Evolutionary conservation across 2,329 filamentous ascomycete species (phyloP).

Genomic region (Boeremia exigua): DNA sequence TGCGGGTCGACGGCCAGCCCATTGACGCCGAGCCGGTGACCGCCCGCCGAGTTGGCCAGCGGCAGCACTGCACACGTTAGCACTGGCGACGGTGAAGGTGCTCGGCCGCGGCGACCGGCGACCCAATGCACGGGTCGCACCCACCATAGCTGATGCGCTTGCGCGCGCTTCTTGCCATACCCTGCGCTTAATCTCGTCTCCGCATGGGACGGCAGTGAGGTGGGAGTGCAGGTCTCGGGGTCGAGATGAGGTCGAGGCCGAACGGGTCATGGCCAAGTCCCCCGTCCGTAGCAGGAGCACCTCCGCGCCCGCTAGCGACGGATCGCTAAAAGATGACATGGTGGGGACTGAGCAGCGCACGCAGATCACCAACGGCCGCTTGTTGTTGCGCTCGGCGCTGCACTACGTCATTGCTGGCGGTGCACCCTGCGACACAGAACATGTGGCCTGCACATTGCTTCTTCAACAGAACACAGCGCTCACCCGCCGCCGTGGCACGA

Average conservation of each 20-base stretch:
- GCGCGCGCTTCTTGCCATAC: constrained; percentile 59
- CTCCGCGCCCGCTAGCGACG: constrained; percentile 13
- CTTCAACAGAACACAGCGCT: background rate
- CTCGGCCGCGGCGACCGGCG: background rate
- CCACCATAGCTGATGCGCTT: constrained; percentile 62
- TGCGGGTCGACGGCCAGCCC: constrained; percentile 85
- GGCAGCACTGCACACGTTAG: constrained; percentile 65
- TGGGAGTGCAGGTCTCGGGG: background rate
- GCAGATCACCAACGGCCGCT: constrained; percentile 17
- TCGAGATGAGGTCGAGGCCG: background rate
- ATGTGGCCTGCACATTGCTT: constrained; percentile 6
- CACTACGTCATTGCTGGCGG: constrained; percentile 12
- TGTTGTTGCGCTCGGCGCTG: constrained; percentile 8
- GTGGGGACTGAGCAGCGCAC: constrained; percentile 6
- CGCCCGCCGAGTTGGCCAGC: constrained; percentile 75
- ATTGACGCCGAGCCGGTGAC: constrained; percentile 93
- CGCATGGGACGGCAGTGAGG: constrained; percentile 27
- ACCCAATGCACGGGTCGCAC: constrained; percentile 21
- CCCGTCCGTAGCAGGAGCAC: background rate
- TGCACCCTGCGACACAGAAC: constrained; percentile 7
- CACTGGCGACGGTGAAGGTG: background rate
- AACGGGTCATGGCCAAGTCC: constrained; percentile 11
- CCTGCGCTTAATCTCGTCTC: constrained; percentile 24
- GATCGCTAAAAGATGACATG: constrained; percentile 12
- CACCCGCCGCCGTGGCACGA: constrained; percentile 5